Evolutionary conservation across 495 filamentous ascomycete genomes (phyloP), one percentile per base, ranked within the genome.

Genomic region (Bombardia bombarda): DNA sequence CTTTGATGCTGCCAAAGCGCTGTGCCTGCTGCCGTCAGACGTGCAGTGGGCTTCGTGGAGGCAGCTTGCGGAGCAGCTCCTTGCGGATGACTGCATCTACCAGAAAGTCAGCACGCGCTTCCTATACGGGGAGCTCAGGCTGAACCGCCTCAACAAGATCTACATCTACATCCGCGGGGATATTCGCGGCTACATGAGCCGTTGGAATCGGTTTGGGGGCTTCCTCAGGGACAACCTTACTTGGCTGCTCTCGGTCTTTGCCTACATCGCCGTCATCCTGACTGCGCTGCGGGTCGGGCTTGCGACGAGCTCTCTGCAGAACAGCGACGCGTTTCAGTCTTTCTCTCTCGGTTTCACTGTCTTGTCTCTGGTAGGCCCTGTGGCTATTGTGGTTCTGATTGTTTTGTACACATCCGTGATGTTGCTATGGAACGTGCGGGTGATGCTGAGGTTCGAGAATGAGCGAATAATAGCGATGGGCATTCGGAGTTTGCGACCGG

Each of bases 221-320:
- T 56, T 73, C 20, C 61, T 78, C 34, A 53, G 53, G 7, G 63
- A 72, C 8, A 73, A 78, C 40, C 63, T 78, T 22, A 58, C 62
- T 1, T 61, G 64, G 50, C 32, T 80, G 0, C 56, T 68, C 0
- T 53, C 65, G 4, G 56, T 59, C 1, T 62, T 70, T 7, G 66
- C 69, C 7, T 81, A 74, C 44, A 54, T 80, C 17, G 69, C 62
- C n/a, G 52, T 79, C 7, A 70, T 77, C 4, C 57, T 80, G 40
- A 66, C 69, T 0, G 77, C 75, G 21, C 74, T 82, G 68, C 78
- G 80, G 49, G 77, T 80, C 31, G 78, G 77, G 0, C 57, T 77
- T 0, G 66, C 62, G 6, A 73, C 72, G 1, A 32, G 16, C 7
- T 41, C 40, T 3, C 56, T 80, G 0, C 26, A 53, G 6, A 26